Conservation (phyloP, 2,329 filamentous ascomycete genomes). For the Ophiosphaerella herpotricha region DNA sequence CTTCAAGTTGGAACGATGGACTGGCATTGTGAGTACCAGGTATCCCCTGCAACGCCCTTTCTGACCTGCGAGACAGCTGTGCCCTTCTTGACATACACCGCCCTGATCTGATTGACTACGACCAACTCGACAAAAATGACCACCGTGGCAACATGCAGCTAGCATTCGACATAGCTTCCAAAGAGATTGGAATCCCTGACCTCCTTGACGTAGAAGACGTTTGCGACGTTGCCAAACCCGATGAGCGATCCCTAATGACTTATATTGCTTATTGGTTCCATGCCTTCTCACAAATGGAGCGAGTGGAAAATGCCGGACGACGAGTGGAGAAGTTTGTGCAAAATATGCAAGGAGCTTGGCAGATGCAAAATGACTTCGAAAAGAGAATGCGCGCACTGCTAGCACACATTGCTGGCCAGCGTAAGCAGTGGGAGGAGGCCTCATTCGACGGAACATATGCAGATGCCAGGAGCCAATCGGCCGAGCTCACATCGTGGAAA, state of each 20-base stretch:
- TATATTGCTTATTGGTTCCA: constrained; percentile 99
- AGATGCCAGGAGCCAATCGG: constrained; percentile 86
- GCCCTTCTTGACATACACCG: constrained; percentile 95
- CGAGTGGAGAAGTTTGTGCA: constrained; percentile 98
- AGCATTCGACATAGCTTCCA: constrained; percentile 92
- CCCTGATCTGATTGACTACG: constrained; percentile 96
- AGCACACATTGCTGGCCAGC: constrained; percentile 72
- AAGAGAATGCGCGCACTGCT: constrained; percentile 84
- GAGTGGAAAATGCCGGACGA: constrained; percentile 94
- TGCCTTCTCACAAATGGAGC: constrained; percentile 98
- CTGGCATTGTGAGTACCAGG: constrained; percentile 70
- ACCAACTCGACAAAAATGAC: constrained; percentile 89
- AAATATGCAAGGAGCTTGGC: constrained; percentile 99
- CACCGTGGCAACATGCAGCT: constrained; percentile 97
- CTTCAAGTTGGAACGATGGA: constrained; percentile 94
- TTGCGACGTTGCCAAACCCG: constrained; percentile 92
- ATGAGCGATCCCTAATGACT: constrained; percentile 97
- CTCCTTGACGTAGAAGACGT: constrained; percentile 97
- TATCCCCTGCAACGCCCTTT: no score
- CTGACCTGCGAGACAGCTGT: constrained; percentile 58
- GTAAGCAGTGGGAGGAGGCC: constrained; percentile 75
- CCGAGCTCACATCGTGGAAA: constrained; percentile 86
- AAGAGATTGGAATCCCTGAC: constrained; percentile 96
- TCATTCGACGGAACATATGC: constrained; percentile 89
- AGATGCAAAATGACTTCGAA: constrained; percentile 98